Conservation (phyloP, 371 early-diverging fungal genomes). For the Mortierella sp. region DNA sequence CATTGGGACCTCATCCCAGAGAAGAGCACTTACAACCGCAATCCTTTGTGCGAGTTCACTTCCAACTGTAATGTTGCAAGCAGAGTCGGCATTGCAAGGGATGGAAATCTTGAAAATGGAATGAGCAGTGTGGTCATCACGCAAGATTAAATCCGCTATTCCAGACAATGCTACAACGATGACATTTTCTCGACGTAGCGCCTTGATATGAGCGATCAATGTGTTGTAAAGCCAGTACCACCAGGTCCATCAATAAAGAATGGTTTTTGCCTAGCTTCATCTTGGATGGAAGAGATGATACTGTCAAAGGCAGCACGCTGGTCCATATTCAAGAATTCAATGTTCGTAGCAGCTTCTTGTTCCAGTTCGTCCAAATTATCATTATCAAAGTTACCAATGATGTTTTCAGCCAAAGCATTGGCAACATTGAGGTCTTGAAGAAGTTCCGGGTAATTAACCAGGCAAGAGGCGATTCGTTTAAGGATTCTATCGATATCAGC, state of each 20-base stretch:
- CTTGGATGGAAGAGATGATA: slow-evolving; percentile 3
- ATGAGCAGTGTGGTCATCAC: slow-evolving; percentile 50
- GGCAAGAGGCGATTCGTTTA: slow-evolving; percentile 5
- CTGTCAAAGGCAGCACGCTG: slow-evolving; percentile 14
- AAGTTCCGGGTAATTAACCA: not conserved
- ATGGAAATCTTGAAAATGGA: slow-evolving; percentile 48
- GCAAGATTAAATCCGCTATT: slow-evolving; percentile 50
- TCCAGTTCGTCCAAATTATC: not conserved
- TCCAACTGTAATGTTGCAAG: slow-evolving; percentile 21
- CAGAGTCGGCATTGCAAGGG: slow-evolving; percentile 9
- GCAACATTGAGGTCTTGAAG: not conserved
- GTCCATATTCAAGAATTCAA: slow-evolving; percentile 5
- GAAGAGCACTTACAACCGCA: slow-evolving; percentile 22
- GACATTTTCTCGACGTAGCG: not conserved
- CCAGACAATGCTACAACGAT: slow-evolving; percentile 45
- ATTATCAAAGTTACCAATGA: not conserved
- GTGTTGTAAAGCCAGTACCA: slow-evolving; percentile 29
- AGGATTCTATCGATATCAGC: not conserved
- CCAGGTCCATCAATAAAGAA: slow-evolving; percentile 36
- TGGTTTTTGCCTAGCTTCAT: not conserved
- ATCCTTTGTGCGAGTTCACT: slow-evolving; percentile 18
- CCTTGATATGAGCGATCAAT: slow-evolving; percentile 14
- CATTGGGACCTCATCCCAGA: slow-evolving; percentile 58
- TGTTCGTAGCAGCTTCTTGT: slow-evolving; percentile 3
- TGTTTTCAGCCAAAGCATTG: not conserved